Evolutionary conservation across 140 eudicot species (phyloP), one percentile per base, ranked within the genome.

Genomic region (Cichorium intybus): DNA sequence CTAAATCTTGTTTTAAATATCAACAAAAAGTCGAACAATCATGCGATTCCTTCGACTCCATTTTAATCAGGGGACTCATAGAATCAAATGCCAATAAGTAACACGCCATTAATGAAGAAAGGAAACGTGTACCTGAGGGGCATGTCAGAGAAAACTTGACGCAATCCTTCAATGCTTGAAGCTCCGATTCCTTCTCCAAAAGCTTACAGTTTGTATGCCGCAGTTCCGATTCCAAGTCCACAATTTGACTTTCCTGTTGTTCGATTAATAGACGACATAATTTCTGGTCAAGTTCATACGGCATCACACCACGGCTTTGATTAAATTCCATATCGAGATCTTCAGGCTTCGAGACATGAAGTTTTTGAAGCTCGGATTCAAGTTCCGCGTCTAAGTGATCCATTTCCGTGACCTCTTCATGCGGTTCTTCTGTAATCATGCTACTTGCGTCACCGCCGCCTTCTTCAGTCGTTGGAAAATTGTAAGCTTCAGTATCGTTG

Each of bases 301-400:
- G n/a, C n/a, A n/a, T n/a, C n/a, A n/a, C n/a, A n/a, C n/a, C n/a
- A n/a, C n/a, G n/a, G n/a, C n/a, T n/a, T n/a, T n/a, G n/a, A n/a
- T n/a, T n/a, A n/a, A n/a, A n/a, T n/a, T n/a, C n/a, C n/a, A n/a
- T n/a, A n/a, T n/a, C n/a, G 52, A 46, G 55, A 64, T 29, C 64
- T 34, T 73, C 64, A 43, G 59, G 56, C 48, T 21, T 35, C 41
- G 58, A 53, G 15, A 73, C 74, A 27, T 83, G 95, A 78, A 90
- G 94, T 68, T 90, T 90, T 55, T 75, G 80, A 2, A 90, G 82
- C 57, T 90, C 97, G 20, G 78, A 72, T 57, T 87, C 86, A 10
- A 90, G 85, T 76, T 87, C 96, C 3, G 88, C 95, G 72, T 87
- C 95, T 50, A 90, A 70, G 61, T 74, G 88, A 75, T 82, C 86